Evolutionary conservation across 768 basidiomycete genomes (phyloP), one percentile per base, ranked within the genome.

Genomic region (Lactarius vividus): DNA sequence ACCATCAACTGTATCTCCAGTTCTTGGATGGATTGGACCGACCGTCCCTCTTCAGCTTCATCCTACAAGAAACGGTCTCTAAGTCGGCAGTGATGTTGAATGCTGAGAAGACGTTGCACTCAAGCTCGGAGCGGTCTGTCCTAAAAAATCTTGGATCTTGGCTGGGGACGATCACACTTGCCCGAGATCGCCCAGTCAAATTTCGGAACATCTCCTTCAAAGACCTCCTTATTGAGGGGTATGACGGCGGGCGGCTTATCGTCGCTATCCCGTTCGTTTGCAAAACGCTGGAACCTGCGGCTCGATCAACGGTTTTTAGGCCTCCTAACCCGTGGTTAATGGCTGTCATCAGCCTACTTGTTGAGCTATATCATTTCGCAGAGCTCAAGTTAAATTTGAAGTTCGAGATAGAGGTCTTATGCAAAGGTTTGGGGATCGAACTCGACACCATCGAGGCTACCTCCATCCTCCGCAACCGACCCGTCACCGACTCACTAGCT

Each of bases 321-420:
- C 91, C 94, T 23, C 97, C 97, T 29, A 99, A 98, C 75, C 97
- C 97, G 2, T 99, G 97, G 97, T 78, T 99, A 58, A 96, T 98
- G 90, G 96, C 92, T 0, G 92, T 99, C 69, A 82, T 98, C 72
- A 87, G 90, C 70, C 82, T 98, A 52, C 84, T 98, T 54, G 92
- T 88, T 53, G 97, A 99, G 75, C 84, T 99, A n/a, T 98, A 99
- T 76, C 92, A 96, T 74, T 96, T 89, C 72, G 96, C 94, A 5
- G 96, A 98, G 71, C 83, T 98, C 67, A 96, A 96, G 78, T 81
- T 98, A 62, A 97, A 98, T 74, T 84, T 95, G 74, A 98, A 98
- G 77, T 99, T 99, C 73, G 97, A 98, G 78, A 98, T 99, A 62
- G 97, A 99, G 77, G 88, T 98, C 44, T 80, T 98, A 23, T 98